A percentile compares a stretch with the other conserved stretches of the same genome.
phyloP scores from a whole-genome alignment of 805 yeast species.

The Schwanniomyces yamadae region DNA sequence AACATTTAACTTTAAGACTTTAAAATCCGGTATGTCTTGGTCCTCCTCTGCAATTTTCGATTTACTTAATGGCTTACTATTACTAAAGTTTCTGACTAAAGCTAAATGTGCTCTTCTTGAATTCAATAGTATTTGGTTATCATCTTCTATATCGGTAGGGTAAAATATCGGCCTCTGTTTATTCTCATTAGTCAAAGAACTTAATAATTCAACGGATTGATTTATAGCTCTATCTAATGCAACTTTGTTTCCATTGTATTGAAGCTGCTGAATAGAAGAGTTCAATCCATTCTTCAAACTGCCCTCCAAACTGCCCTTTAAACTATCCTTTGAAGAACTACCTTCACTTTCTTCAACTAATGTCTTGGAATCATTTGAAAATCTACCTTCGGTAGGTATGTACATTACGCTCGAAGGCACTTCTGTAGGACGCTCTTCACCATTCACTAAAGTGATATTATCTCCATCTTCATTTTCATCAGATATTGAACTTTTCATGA shows the following conservation, averaged over 20 bases:
- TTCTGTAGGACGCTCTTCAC: conserved; percentile 7
- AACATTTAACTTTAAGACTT: conserved; percentile 61
- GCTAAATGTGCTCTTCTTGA: conserved; percentile 55
- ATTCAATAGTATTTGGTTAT: conserved; percentile 38
- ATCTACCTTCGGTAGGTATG: conserved; percentile 32
- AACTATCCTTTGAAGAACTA: conserved; percentile 11
- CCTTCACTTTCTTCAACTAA: conserved; percentile 30
- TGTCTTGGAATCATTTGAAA: conserved; percentile 26
- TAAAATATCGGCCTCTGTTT: conserved; percentile 59
- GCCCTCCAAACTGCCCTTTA: conserved; percentile 4
- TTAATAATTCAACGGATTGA: conserved; percentile 49
- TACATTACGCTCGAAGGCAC: conserved; percentile 25
- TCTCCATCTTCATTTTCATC: conserved; percentile 11
- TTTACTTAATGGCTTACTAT: conserved; percentile 10
- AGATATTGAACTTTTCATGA: neutral
- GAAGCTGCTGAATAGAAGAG: conserved; percentile 68
- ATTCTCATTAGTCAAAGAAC: conserved; percentile 56
- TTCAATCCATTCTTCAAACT: conserved; percentile 38
- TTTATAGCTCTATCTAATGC: conserved; percentile 62
- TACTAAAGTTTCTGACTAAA: conserved; percentile 42
- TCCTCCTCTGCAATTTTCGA: conserved; percentile 9
- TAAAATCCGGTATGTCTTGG: conserved; percentile 43
- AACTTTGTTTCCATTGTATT: conserved; percentile 70
- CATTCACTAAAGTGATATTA: conserved; percentile 12
- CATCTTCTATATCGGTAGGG: conserved; percentile 45